Base-by-base conservation (phyloP, 208 protist genomes). In the Lotmaria passim region DNA sequence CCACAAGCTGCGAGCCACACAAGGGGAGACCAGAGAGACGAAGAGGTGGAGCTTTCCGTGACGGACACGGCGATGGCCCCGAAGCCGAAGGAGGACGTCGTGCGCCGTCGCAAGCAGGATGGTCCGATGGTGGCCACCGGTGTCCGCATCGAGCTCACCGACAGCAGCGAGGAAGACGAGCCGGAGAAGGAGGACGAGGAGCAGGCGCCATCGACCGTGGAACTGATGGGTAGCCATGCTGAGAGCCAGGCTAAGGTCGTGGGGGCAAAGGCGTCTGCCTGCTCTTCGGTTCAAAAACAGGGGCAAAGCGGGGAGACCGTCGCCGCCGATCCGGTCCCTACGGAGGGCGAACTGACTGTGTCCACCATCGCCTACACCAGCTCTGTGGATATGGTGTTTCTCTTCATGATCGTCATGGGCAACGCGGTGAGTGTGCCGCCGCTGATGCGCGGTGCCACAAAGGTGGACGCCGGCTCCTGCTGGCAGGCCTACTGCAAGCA, bases 321-420 rank as follows among this genome's bases (percentile, higher is more conserved):
- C n/a, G n/a, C n/a, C n/a, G n/a, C 46, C 5, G 57, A 62, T 23
- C 64, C 62, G 12, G 31, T 69, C 0, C 52, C 64, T 1, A 71
- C 63, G n/a, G 63, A 19, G 26, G 39, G 15, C 4, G 60, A 67
- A n/a, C 69, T 77, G 31, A 67, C 78, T 12, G 73, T 73, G 8
- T 85, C 78, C 14, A 57, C 77, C 23, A 87, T 91, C 65, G 61
- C 85, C 1, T 81, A 85, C 39, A 83, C 64, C 15, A 91, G 86
- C 73, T 90, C 73, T 51, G 83, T 96, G 12, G 91, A 96, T 64
- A 78, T 94, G 50, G 91, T 96, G 0, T 96, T 96, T 61, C 77
- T 96, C 5, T 94, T 96, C 55, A 60, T 92, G 56, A 36, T 94
- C 11, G 77, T 96, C n/a, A 94, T 96, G 89, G 91, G 91, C 11